These are phyloP conservation scores for Calonectria fujianensis DNA, from an alignment of 2,329 filamentous ascomycete species.

Conservation along the genomic window DNA sequence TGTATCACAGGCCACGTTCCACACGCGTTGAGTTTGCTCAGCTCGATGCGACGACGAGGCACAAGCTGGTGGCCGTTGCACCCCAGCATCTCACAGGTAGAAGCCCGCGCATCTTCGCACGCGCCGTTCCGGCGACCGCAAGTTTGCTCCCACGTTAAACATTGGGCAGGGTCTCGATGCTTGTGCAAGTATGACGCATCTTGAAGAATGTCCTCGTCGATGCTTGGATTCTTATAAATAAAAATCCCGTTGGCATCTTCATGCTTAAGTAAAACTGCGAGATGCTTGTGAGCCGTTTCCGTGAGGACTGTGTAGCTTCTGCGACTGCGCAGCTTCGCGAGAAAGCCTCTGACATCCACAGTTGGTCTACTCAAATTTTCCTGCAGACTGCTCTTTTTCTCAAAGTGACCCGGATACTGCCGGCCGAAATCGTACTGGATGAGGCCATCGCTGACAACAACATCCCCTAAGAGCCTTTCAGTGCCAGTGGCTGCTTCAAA, in stretches of 20 bases:
- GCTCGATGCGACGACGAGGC: not conserved
- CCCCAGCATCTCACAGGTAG: not conserved
- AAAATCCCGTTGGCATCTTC: not conserved
- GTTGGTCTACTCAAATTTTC: not conserved
- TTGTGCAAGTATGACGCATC: not conserved
- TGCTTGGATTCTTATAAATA: not conserved
- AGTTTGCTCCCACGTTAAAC: not conserved
- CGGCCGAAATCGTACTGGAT: constrained; percentile 6
- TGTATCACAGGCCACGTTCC: constrained; percentile 20
- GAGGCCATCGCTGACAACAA: constrained; percentile 3
- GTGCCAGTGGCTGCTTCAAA: not conserved
- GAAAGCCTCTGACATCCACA: not conserved
- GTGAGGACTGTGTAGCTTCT: not conserved
- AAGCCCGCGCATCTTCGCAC: not conserved
- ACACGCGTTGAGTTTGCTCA: not conserved
- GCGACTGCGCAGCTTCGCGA: constrained; percentile 6
- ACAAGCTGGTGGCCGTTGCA: not conserved
- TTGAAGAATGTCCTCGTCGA: not conserved
- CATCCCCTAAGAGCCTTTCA: not conserved
- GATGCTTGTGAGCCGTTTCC: not conserved
- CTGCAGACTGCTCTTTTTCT: not conserved
- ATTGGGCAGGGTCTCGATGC: not conserved
- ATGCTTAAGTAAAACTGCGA: not conserved
- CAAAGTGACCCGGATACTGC: not conserved
- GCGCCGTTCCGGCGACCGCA: not conserved